Percentiles rank a stretch among this genome's conserved stretches.
phyloP scores from a whole-genome alignment of 768 basidiomycete species.

The Tricholoma furcatifolium region DNA sequence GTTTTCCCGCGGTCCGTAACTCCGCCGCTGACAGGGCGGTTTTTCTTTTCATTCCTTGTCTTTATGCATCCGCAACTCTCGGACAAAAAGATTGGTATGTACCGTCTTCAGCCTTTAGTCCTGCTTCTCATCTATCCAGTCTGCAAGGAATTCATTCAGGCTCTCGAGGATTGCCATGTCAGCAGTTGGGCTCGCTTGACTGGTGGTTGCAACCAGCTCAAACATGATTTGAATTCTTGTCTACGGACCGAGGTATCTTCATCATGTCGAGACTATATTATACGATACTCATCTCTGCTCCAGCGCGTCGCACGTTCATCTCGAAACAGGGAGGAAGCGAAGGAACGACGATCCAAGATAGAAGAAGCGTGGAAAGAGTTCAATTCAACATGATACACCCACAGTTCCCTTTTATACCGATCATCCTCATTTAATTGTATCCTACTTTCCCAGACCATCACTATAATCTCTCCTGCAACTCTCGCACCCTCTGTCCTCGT shows the following conservation, averaged over 20 bases:
- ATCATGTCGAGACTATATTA: not conserved
- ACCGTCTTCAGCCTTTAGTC: constrained; percentile 3
- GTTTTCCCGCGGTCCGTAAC: constrained; percentile 14
- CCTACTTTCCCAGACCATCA: not conserved
- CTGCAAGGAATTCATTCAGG: constrained; percentile 77
- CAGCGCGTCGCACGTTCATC: constrained; percentile 61
- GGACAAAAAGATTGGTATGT: constrained; percentile 58
- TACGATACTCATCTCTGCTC: not conserved
- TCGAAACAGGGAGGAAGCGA: constrained; percentile 60
- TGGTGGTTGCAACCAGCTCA: constrained; percentile 68
- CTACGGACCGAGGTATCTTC: constrained; percentile 64
- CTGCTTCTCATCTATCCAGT: constrained; percentile 33
- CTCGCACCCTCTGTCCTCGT: not conserved
- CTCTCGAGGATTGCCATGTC: constrained; percentile 69
- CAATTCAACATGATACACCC: constrained; percentile 31
- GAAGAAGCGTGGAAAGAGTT: constrained; percentile 65
- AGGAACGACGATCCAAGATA: constrained; percentile 50
- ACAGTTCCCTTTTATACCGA: not conserved
- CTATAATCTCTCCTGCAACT: not conserved
- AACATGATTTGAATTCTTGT: constrained; percentile 68
- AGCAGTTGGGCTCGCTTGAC: constrained; percentile 62
- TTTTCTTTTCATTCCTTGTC: not conserved
- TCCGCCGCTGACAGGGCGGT: constrained; percentile 2
- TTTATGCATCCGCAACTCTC: constrained; percentile 72
- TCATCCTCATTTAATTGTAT: not conserved